These are phyloP conservation scores for Aspergillus sp. DNA, from an alignment of 2,329 filamentous ascomycete species.

Conservation along the genomic window DNA sequence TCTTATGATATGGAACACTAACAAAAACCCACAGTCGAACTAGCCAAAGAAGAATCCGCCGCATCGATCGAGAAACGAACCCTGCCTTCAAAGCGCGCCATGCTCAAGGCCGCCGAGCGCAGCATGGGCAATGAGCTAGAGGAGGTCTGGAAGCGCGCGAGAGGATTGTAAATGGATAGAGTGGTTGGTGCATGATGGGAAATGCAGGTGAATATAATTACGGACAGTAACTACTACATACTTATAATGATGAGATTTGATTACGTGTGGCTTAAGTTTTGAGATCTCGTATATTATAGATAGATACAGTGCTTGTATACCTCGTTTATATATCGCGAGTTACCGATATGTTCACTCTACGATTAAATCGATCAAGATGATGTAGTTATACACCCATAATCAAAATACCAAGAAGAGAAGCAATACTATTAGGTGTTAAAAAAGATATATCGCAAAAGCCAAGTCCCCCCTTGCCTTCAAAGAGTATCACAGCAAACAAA, in stretches of 20 bases:
- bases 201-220: neutral
- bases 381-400: neutral
- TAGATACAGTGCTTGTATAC: too few relatives aligned
- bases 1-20: neutral
- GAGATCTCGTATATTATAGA: too few relatives aligned
- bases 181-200: neutral
- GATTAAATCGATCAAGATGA: too few relatives aligned
- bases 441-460: neutral
- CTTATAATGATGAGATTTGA: neutral
- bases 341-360: neutral
- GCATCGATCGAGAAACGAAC: constrained; percentile 30
- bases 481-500: neutral
- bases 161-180: neutral
- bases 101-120: constrained; percentile 28
- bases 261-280: too few relatives aligned
- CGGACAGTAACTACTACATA: too few relatives aligned
- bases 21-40: constrained; percentile 25
- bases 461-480: neutral
- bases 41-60: constrained; percentile 32
- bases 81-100: constrained; percentile 18
- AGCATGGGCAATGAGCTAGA: constrained; percentile 35
- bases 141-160: constrained; percentile 20
- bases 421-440: neutral
- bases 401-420: neutral
- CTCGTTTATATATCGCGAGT: too few relatives aligned